Base-by-base conservation (phyloP, 2,329 filamentous ascomycete genomes). In the Diaporthe sp. region DNA sequence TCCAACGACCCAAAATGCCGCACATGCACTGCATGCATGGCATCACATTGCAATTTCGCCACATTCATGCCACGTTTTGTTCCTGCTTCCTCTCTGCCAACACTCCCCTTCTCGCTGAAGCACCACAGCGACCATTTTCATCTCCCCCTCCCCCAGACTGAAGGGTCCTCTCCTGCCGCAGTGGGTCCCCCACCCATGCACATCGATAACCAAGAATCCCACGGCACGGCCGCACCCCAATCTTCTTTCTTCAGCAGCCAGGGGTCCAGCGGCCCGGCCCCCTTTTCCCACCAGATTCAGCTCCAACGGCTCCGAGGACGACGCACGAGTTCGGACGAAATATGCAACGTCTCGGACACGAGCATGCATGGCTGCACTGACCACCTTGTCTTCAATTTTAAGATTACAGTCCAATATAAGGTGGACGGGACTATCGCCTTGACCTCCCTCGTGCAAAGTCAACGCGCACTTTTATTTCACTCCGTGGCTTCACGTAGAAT, bases 201-300 rank as follows among this genome's bases (percentile, higher is more conserved):
- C 34, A 61, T 61, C 71, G 46, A 73, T 34, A 22, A 31, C 25
- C 68, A 71, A 73, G 51, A 34, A 25, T 22, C 46, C 58, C 22
- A 62, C 37, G 57, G 58, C 58, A 34, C 49, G 58, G 46, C 39
- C 25, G 25, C 25, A 17, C 39, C 46, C 62, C 62, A 55, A 65
- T 65, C 58, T 55, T 55, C 46, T 51, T 39, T 70, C 46, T 39
- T 53, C 46, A 68, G 13, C 65, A 70, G 65, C 49, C 58, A 57
- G 61, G 71, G 58, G 58, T 55, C 71, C 58, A 73, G 37, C 71
- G 71, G 71, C 71, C 71, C 71, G 71, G 8, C 46, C 71, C 70
- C 37, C 25, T 31, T 55, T 44, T 53, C 58, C 19, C 4, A 44
- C 58, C 28, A 37, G 31, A 53, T 42, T 44, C 57, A 44, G 49